Percentiles rank a stretch among this genome's conserved stretches.
Conservation (phyloP, 1,284 basidiomycete genomes). For the Ganoderma sinense region DNA sequence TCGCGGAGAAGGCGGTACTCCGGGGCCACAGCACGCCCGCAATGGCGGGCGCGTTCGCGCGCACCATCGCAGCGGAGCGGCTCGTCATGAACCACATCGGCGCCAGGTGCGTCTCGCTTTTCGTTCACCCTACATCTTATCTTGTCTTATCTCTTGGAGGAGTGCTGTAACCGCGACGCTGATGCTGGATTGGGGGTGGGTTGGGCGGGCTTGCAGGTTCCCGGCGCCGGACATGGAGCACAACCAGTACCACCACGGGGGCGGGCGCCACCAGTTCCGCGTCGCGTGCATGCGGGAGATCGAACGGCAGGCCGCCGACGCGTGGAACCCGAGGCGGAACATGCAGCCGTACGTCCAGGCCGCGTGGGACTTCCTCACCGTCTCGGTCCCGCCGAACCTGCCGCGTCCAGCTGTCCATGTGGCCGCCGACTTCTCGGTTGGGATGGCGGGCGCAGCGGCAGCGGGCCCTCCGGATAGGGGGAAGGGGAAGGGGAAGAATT, state of each 20-base stretch:
- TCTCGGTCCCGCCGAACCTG: conserved; percentile 52
- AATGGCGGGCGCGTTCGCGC: conserved; percentile 86
- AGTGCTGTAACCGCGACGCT: conserved; percentile 17
- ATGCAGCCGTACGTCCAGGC: conserved; percentile 50
- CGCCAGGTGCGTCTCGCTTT: conserved; percentile 55
- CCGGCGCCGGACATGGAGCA: conserved; percentile 44
- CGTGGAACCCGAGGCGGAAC: conserved; percentile 53
- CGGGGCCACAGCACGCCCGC: conserved; percentile 86
- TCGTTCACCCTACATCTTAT: background rate
- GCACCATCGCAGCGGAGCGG: conserved; percentile 64
- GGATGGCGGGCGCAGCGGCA: background rate
- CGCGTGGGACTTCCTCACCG: conserved; percentile 74
- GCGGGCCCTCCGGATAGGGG: background rate
- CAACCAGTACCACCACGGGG: conserved; percentile 41
- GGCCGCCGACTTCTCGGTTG: background rate
- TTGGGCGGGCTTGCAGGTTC: conserved; percentile 35
- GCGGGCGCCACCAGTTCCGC: conserved; percentile 43
- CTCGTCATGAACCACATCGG: conserved; percentile 89
- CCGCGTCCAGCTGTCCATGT: background rate
- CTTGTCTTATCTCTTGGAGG: too few species aligned
- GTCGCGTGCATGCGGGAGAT: conserved; percentile 66
- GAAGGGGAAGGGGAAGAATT: background rate
- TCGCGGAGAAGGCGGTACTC: conserved; percentile 62
- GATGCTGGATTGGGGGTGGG: too few species aligned
- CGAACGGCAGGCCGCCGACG: conserved; percentile 66